phyloP scores from a whole-genome alignment of 2,329 filamentous ascomycete species.

The Stagonosporopsis tanaceti region DNA sequence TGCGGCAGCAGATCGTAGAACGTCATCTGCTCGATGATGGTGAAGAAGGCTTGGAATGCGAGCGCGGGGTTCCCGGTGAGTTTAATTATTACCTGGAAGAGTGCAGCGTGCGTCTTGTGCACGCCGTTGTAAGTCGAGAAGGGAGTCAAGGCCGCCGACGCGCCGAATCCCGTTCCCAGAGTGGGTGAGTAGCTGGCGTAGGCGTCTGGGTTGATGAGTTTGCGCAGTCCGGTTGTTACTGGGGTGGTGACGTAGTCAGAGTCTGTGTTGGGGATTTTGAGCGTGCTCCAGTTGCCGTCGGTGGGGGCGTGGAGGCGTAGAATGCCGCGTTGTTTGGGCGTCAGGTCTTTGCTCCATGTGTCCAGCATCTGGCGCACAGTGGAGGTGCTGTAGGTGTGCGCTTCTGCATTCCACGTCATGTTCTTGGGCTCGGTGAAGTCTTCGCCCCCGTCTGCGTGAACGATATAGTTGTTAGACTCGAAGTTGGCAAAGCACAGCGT shows the following conservation, averaged over 20 bases:
- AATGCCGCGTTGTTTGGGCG: slow-evolving; percentile 1
- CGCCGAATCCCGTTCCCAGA: neutral
- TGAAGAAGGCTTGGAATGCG: slow-evolving; percentile 21
- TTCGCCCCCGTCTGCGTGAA: neutral
- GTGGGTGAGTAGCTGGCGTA: neutral
- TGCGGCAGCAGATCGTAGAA: slow-evolving; percentile 19
- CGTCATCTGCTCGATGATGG: slow-evolving; percentile 17
- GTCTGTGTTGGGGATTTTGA: neutral
- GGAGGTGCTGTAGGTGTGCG: neutral
- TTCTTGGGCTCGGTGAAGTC: slow-evolving; percentile 2
- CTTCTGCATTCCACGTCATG: neutral
- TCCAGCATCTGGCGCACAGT: neutral
- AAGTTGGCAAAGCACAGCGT: slow-evolving; percentile 8
- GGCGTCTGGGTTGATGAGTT: neutral
- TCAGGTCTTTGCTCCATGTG: neutral
- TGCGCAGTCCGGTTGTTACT: neutral
- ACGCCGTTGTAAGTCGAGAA: slow-evolving; percentile 3
- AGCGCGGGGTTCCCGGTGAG: slow-evolving; percentile 16
- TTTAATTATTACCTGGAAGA: slow-evolving; percentile 20
- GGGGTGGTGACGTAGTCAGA: neutral
- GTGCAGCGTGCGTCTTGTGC: slow-evolving; percentile 3
- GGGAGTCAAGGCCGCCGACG: neutral
- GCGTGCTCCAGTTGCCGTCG: neutral
- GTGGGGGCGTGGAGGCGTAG: neutral
- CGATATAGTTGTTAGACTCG: neutral